Base-by-base conservation (phyloP, 129 eudicot genomes). In the Lonicera japonica region DNA sequence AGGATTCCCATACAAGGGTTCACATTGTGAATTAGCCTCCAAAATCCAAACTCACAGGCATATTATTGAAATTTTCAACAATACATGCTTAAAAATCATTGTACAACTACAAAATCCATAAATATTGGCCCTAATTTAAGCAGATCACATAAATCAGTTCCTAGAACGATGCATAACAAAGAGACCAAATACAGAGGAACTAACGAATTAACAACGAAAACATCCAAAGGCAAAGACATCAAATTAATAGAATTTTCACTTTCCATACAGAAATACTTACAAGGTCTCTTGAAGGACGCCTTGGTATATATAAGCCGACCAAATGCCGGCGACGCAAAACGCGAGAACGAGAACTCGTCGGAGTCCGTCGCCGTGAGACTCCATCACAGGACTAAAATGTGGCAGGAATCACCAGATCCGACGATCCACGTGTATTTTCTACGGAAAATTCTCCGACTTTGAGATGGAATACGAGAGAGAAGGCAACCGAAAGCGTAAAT, bases 221-320 rank as follows among this genome's bases (percentile, higher is more conserved):
- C 12, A 7, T 62, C 21, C 9, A 62, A 45, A 20, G 2, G 15
- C 8, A 36, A 62, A 21, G 34, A 54, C 8, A 54, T 20, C 18
- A 21, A 21, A 21, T 18, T 21, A 41, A 39, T 54, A 56, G 45
- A 17, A 41, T 5, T n/a, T n/a, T n/a, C n/a, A n/a, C n/a, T n/a
- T 20, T 29, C 36, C 36, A 29, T 1, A 29, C 6, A 29, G 2
- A 25, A 45, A 65, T 15, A 56, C 81, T 47, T 78, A 92, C 99
- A 92, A 73, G 1, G 95, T 77, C 77, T 92, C 99, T 70, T 92
- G 99, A 52, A 92, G 99, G 68, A 92, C 76, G 69, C 99, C 99
- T 70, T 92, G 99, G 59, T 86, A 92, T 8, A 92, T 92, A 75
- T 92, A 92, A 55, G 99, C 96, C 12, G 89, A 54, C 99, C 99